A percentile compares a stretch with the other conserved stretches of the same genome.
Conservation (phyloP, 148 eudicot species). For the Dianthus caryophyllus region DNA sequence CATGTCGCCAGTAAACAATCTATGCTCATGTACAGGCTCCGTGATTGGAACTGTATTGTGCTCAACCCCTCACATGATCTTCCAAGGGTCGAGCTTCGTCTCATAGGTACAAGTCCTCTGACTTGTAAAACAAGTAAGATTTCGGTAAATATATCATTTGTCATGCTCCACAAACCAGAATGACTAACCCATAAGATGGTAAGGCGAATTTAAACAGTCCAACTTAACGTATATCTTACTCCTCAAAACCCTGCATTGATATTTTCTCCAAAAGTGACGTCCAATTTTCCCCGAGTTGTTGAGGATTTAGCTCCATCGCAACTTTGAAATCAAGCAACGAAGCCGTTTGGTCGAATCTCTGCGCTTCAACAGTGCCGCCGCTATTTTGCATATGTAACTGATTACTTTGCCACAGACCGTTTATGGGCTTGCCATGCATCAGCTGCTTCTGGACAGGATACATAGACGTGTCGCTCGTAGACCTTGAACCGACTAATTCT, state of each 20-base stretch:
- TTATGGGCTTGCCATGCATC: constrained; percentile 34
- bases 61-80: constrained; percentile 23
- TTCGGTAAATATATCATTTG: constrained; percentile 7
- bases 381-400: constrained; percentile 42
- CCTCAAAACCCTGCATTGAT: constrained; percentile 38
- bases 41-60: constrained; percentile 15
- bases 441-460: constrained; percentile 34
- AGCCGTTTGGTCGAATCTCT: constrained; percentile 23
- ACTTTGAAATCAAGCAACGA: constrained; percentile 54
- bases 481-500: constrained; percentile 42
- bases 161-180: constrained; percentile 26
- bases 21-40: constrained; percentile 22
- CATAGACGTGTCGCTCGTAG: constrained; percentile 27
- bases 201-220: constrained; percentile 20
- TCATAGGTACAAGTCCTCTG: constrained; percentile 21
- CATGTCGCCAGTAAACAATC: constrained; percentile 21
- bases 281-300: constrained; percentile 67
- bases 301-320: constrained; percentile 58
- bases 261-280: constrained; percentile 53
- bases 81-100: constrained; percentile 23
- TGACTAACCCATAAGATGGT: constrained; percentile 22
- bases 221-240: constrained; percentile 21
- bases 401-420: constrained; percentile 44
- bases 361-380: constrained; percentile 30
- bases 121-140: constrained; percentile 6